Evolutionary conservation across 176 grass and related monocot species (phyloP).

Genomic region (Metroxylon sagu): DNA sequence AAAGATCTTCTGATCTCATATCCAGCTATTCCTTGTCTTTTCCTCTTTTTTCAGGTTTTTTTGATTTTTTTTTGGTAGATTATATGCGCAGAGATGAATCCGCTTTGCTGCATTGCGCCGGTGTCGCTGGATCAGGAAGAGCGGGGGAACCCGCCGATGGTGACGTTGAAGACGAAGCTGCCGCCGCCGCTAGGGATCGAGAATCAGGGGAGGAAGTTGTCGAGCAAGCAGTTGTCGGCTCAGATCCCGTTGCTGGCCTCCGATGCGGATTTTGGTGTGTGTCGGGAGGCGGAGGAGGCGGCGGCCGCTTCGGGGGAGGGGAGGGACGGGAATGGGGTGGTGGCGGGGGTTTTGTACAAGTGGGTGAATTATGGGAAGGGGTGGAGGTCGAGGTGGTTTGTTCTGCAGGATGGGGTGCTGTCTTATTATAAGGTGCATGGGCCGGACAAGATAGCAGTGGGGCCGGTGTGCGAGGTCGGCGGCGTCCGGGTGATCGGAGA

Average conservation of each 20-base stretch:
- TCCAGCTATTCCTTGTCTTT: too few relatives aligned
- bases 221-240: slow-evolving; percentile 1
- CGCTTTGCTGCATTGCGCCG: slow-evolving; percentile 9
- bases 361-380: slow-evolving; percentile 98
- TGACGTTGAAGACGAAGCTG: background rate
- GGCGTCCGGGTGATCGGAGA: slow-evolving; percentile 69
- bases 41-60: too few relatives aligned
- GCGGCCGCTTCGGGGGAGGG: background rate
- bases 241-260: background rate
- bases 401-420: slow-evolving; percentile 75
- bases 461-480: slow-evolving; percentile 19
- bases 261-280: background rate
- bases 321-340: slow-evolving; percentile 9
- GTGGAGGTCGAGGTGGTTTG: slow-evolving; percentile 78
- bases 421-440: slow-evolving; percentile 88
- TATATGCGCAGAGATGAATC: background rate
- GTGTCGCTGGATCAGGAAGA: slow-evolving; percentile 7
- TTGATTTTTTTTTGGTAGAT: too few relatives aligned
- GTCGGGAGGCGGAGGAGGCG: slow-evolving; percentile 12
- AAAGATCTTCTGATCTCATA: too few relatives aligned
- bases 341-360: slow-evolving; percentile 73
- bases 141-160: background rate
- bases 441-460: slow-evolving; percentile 29
- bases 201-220: slow-evolving; percentile 1
- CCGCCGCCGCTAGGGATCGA: background rate